Evolutionary conservation across 768 basidiomycete species (phyloP).

Genomic region (Vararia minispora): DNA sequence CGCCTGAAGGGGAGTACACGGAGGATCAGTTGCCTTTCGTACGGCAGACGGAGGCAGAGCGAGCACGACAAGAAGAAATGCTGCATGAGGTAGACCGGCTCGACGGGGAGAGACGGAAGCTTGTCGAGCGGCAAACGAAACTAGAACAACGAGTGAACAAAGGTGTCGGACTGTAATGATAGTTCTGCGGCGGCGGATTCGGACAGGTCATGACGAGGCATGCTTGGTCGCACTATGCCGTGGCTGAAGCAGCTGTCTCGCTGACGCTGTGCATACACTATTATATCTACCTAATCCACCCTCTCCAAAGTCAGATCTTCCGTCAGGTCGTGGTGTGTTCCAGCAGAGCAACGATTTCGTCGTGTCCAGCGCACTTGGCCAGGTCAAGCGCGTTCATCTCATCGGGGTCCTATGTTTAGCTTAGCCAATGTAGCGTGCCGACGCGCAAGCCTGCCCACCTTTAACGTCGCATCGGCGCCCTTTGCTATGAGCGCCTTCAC

Average conservation of each 20-base stretch:
- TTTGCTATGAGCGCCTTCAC: slow-evolving; percentile 47
- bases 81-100: background rate
- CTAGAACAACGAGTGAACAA: no score
- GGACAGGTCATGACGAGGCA: no score
- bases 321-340: slow-evolving; percentile 8
- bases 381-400: slow-evolving; percentile 49
- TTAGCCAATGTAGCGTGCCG: background rate
- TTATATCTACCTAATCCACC: background rate
- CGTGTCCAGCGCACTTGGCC: slow-evolving; percentile 46
- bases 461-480: slow-evolving; percentile 54
- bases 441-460: slow-evolving; percentile 31
- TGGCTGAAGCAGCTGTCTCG: no score
- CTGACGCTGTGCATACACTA: no score
- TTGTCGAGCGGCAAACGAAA: no score
- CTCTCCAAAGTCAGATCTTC: background rate
- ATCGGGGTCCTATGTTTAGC: slow-evolving; percentile 47
- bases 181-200: no score
- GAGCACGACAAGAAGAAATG: background rate
- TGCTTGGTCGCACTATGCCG: no score
- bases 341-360: slow-evolving; percentile 35
- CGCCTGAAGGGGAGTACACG: background rate
- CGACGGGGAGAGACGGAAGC: no score
- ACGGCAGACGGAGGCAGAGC: background rate
- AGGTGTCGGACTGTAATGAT: no score
- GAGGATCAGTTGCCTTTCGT: background rate